A percentile compares a stretch with the other conserved stretches of the same genome.
phyloP scores from a whole-genome alignment of 2,329 filamentous ascomycete genomes.

The Rosellinia necatrix region DNA sequence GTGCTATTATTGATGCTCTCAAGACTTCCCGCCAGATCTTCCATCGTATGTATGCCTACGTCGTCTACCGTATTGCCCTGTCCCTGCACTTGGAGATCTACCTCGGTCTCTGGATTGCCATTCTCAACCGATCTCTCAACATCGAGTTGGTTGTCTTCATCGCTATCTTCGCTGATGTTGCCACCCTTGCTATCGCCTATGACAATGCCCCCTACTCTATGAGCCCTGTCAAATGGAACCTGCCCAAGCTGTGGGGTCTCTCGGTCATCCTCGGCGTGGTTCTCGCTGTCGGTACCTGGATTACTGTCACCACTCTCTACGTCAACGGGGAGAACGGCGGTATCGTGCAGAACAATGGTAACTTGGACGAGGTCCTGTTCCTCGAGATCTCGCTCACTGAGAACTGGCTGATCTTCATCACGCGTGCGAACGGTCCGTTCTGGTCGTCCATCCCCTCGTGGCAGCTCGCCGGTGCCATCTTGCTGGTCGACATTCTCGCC shows the following conservation, averaged over 20 bases:
- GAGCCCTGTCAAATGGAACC: slow-evolving; percentile 91
- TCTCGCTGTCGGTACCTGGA: slow-evolving; percentile 84
- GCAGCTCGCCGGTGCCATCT: slow-evolving; percentile 78
- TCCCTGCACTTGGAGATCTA: slow-evolving; percentile 92
- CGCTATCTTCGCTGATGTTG: slow-evolving; percentile 92
- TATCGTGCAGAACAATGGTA: slow-evolving; percentile 89
- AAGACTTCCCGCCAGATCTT: slow-evolving; percentile 95
- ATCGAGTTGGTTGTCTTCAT: slow-evolving; percentile 90
- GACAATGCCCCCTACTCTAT: slow-evolving; percentile 89
- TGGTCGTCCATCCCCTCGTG: slow-evolving; percentile 89
- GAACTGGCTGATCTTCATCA: slow-evolving; percentile 98
- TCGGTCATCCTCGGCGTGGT: slow-evolving; percentile 81
- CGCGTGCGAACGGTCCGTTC: slow-evolving; percentile 88
- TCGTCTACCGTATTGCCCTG: slow-evolving; percentile 91
- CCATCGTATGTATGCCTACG: slow-evolving; percentile 96
- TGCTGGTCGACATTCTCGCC: slow-evolving; percentile 81
- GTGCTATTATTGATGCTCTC: slow-evolving; percentile 88
- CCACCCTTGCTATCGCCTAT: slow-evolving; percentile 89
- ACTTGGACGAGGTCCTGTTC: slow-evolving; percentile 81
- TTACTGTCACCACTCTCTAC: slow-evolving; percentile 86
- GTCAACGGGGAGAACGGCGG: slow-evolving; percentile 66
- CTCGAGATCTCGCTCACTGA: slow-evolving; percentile 88
- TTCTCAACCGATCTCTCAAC: slow-evolving; percentile 82
- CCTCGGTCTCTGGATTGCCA: slow-evolving; percentile 89
- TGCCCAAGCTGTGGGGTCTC: slow-evolving; percentile 93